Conservation (phyloP, 352 stramenopile species). For the Phytophthora pluvialis region DNA sequence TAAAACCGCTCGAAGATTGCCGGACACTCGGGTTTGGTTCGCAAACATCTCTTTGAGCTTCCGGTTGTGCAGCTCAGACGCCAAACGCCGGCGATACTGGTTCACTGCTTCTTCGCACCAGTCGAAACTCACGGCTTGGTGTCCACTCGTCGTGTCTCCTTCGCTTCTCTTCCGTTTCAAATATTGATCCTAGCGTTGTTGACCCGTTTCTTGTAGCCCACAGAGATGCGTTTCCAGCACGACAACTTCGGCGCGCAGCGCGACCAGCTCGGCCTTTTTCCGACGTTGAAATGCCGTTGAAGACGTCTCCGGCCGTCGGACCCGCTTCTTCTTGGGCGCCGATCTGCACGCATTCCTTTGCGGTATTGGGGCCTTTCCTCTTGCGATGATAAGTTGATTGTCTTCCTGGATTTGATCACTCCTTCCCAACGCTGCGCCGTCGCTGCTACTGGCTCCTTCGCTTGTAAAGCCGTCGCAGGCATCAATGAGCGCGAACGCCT, state of each 20-base stretch:
- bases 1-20: conserved; percentile 10
- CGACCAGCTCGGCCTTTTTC: conserved; percentile 15
- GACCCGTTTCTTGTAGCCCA: neutral
- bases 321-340: conserved; percentile 15
- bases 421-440: neutral
- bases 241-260: conserved; percentile 10
- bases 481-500: conserved; percentile 19
- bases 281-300: conserved; percentile 30
- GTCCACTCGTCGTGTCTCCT: neutral
- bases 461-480: conserved; percentile 1
- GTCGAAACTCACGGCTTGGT: neutral
- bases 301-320: conserved; percentile 22
- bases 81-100: conserved; percentile 26
- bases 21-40: conserved; percentile 17
- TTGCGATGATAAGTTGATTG: neutral
- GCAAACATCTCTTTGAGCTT: conserved; percentile 25
- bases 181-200: neutral
- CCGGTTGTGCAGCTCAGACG: conserved; percentile 24
- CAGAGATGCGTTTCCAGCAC: conserved; percentile 10
- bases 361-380: neutral
- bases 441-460: conserved; percentile 2
- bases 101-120: conserved; percentile 18
- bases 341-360: neutral
- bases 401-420: neutral
- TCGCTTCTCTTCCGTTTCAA: neutral